Evolutionary conservation across 1,139 yeast genomes (phyloP), one percentile per base, ranked within the genome.

Genomic region (Lipomyces yarrowii): DNA sequence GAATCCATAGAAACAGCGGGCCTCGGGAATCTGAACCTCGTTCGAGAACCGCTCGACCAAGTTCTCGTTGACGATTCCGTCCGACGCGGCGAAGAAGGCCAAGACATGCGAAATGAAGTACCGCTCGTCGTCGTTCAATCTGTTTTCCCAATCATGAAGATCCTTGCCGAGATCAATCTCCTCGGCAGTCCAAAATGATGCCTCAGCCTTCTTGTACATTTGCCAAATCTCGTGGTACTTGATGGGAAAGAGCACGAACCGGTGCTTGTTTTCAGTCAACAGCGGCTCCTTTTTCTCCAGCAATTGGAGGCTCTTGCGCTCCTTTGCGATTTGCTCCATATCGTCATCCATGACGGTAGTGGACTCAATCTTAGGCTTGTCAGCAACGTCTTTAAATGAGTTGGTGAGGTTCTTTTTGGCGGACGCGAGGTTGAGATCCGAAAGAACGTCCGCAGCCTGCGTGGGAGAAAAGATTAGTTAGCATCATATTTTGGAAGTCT

Each of bases 141-240:
- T 83, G 80, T 88, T 83, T 76, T 90, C 91, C 97, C 98, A 93
- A 81, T 94, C 98, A 75, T 84, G 85, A 70, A 84, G 77, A 78
- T 94, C 99, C 83, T 94, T 94, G 70, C 96, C 88, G 73, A 94
- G 84, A 79, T 94, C 99, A 73, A 96, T 92, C 82, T 94, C 99
- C 83, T 94, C 99, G 64, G 99, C 98, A 62, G 99, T 94, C 99
- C 99, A 94, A 85, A 94, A 94, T 13, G 98, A 91, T 32, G 99
- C 98, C 83, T 94, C 99, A 56, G 98, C 98, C 82, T 93, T 92
- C 84, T 94, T 94, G 82, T 94, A 94, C 86, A 96, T 94, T 79
- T 93, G 97, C 98, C 99, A 94, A 76, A 96, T 90, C 82, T 94
- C 98, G 78, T 93, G 96, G 82, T 92, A 96, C 81, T 91, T 90